phyloP scores from a whole-genome alignment of 2,329 filamentous ascomycete species.

The Aspergillus luchuensis region DNA sequence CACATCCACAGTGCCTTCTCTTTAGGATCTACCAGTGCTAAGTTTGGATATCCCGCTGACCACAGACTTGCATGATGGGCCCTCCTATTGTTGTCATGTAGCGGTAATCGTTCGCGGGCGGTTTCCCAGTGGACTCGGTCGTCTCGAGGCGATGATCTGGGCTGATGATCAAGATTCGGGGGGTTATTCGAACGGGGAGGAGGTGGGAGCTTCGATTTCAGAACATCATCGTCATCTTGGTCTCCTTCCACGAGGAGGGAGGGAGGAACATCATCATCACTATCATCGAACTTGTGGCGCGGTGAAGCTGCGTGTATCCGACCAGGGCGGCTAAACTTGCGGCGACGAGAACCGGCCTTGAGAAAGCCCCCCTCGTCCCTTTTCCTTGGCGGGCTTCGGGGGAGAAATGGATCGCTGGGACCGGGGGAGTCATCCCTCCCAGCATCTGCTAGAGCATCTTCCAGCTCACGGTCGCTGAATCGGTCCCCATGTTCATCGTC shows the following conservation, averaged over 20 bases:
- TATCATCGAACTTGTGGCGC: constrained; percentile 50
- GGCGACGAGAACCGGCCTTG: constrained; percentile 26
- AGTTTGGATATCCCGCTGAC: constrained; percentile 34
- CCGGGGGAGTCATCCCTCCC: constrained; percentile 51
- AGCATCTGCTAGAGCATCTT: constrained; percentile 57
- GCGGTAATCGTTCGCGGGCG: constrained; percentile 47
- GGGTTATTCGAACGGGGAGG: constrained; percentile 33
- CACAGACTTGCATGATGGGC: constrained; percentile 27
- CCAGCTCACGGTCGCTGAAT: constrained; percentile 60
- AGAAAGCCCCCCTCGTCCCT: constrained; percentile 16
- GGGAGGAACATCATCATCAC: constrained; percentile 65
- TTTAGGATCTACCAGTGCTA: constrained; percentile 58
- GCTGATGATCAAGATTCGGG: constrained; percentile 29
- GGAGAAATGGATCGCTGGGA: constrained; percentile 45
- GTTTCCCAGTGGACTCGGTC: constrained; percentile 55
- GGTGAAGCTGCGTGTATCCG: constrained; percentile 36
- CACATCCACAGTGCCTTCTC: constrained; percentile 89
- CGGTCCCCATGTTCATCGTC: constrained; percentile 52
- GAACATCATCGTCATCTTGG: constrained; percentile 41
- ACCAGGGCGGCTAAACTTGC: constrained; percentile 33
- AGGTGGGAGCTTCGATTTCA: constrained; percentile 43
- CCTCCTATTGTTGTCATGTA: constrained; percentile 24
- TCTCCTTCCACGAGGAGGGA: constrained; percentile 62
- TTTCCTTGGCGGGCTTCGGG: constrained; percentile 29
- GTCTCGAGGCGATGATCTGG: constrained; percentile 46